phyloP scores from a whole-genome alignment of 2,329 filamentous ascomycete species.

The Trichoderma sp. region DNA sequence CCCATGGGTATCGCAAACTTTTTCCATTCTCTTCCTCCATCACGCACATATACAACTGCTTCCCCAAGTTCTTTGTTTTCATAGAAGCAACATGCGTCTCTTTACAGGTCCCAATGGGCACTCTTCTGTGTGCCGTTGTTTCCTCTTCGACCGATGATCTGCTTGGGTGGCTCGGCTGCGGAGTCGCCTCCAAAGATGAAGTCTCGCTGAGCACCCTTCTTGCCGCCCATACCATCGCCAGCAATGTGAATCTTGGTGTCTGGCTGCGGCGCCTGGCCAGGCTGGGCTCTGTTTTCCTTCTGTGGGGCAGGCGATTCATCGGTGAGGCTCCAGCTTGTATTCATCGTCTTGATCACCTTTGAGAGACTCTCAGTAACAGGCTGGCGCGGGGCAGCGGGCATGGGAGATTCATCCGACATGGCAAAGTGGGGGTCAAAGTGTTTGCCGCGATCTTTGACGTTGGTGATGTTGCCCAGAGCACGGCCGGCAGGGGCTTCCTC shows the following conservation, averaged over 20 bases:
- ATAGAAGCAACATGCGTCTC: background rate
- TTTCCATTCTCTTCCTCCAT: constrained; percentile 2
- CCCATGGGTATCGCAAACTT: constrained; percentile 26
- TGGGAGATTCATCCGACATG: constrained; percentile 70
- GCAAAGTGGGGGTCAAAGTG: constrained; percentile 79
- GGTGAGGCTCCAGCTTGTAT: constrained; percentile 62
- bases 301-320: constrained; percentile 58
- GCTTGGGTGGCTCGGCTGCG: constrained; percentile 46
- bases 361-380: constrained; percentile 61
- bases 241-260: constrained; percentile 47
- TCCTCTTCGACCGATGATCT: constrained; percentile 44
- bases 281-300: constrained; percentile 46
- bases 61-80: background rate
- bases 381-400: constrained; percentile 47
- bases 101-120: constrained; percentile 53
- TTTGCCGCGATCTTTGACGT: constrained; percentile 73
- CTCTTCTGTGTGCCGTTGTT: constrained; percentile 41
- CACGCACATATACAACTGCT: background rate
- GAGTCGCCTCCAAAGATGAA: constrained; percentile 64
- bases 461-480: constrained; percentile 69
- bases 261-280: constrained; percentile 29
- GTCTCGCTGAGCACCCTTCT: constrained; percentile 54
- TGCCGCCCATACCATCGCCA: constrained; percentile 68
- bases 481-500: constrained; percentile 48
- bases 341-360: constrained; percentile 75